Evolutionary conservation across 2,329 filamentous ascomycete genomes (phyloP), one percentile per base, ranked within the genome.

Genomic region (Fusarium tupiense): DNA sequence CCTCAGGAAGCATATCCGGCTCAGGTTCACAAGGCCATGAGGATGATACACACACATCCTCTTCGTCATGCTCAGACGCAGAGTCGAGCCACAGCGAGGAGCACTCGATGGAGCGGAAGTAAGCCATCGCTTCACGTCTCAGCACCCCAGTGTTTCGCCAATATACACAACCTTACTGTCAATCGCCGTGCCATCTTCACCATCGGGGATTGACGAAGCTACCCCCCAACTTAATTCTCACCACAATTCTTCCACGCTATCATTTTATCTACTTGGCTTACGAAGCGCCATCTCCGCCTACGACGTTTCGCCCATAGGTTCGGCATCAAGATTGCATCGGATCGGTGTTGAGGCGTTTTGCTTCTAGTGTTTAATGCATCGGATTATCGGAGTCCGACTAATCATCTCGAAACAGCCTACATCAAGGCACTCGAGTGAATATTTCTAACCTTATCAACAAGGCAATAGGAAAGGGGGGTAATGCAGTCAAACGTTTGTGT

Each of bases 1-100:
- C 86, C 17, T 84, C 86, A 8, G 81, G 82, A 29, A 83, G 86
- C 35, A 76, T 87, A 10, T 80, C 81, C 9, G 82, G 75, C 77
- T 82, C 72, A 49, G 82, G 76, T 76, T 82, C 81, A 62, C 80
- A 81, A 65, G 77, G 75, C 57, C 77, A 81, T 33, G 80, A 80
- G 56, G 82, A 81, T 29, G 83, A 83, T 46, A 80, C 80, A 5
- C 80, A 78, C 29, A 78, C 80, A 24, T 80, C 80, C 31, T 80
- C 81, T 24, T 80, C 80, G 52, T 80, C 81, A 33, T 81, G 80
- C n/a, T 84, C 84, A 19, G 84, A 85, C 64, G 79, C 76, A 29
- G 83, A 83, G 60, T 83, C 82, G 13, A 80, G 79, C n/a, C 81
- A 82, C 38, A 79, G 76, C 19, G 78, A 78, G 29, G 78, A 80